phyloP scores from a whole-genome alignment of 176 grass and related monocot genomes.

The Carex littledalei region DNA sequence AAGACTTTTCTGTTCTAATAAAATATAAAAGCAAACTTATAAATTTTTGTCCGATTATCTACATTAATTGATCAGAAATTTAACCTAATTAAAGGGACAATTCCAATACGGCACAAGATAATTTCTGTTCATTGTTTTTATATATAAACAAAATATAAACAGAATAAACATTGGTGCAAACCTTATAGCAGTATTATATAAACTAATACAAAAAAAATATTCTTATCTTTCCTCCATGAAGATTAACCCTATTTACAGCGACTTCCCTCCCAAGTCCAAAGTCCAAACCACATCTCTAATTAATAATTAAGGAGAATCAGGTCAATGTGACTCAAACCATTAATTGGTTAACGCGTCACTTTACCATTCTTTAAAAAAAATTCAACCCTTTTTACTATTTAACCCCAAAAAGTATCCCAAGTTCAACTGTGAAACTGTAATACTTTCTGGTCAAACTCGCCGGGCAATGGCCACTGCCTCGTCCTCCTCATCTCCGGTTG shows the following conservation, averaged over 20 bases:
- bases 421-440: not conserved
- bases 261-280: not conserved
- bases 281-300: not conserved
- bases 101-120: not conserved
- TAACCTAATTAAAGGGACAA: not conserved
- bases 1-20: not conserved
- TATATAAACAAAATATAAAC: not conserved
- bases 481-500: conserved; percentile 31
- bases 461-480: conserved; percentile 42
- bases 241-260: conserved; percentile 1
- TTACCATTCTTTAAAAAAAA: not conserved
- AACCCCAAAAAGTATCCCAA: not conserved
- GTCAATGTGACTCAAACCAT: not conserved
- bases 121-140: not conserved
- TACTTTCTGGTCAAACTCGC: conserved; percentile 22
- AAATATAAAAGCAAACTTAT: not conserved
- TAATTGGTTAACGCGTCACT: not conserved
- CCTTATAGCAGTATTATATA: not conserved
- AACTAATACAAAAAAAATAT: not conserved
- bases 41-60: not conserved
- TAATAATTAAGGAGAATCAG: not conserved
- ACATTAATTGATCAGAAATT: not conserved
- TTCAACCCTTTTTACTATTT: not conserved
- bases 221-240: not conserved
- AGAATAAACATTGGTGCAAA: not conserved